A percentile compares a stretch with the other conserved stretches of the same genome.
Evolutionary conservation across 2,329 filamentous ascomycete species (phyloP).

Genomic region (Akanthomyces muscarius): DNA sequence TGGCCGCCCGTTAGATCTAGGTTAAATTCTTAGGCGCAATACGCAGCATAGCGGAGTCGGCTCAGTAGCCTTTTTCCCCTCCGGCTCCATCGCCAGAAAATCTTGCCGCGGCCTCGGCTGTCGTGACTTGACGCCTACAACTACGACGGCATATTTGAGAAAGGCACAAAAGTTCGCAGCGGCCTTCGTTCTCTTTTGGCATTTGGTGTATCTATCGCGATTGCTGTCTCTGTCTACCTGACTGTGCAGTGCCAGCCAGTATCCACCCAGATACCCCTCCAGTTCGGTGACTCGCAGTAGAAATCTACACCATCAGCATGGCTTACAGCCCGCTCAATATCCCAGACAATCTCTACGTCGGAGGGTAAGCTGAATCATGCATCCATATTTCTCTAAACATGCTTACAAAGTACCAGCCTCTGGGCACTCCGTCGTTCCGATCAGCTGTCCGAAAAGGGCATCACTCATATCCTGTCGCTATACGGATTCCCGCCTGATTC

Average conservation of each 20-base stretch:
- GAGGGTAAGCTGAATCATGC: constrained; percentile 4
- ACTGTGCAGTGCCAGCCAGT: background rate
- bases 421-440: constrained; percentile 72
- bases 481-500: constrained; percentile 49
- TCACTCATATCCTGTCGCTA: constrained; percentile 90
- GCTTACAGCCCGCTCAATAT: constrained; percentile 15
- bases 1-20: background rate
- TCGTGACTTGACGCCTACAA: background rate
- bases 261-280: no score
- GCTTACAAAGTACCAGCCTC: constrained; percentile 50
- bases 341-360: constrained; percentile 16
- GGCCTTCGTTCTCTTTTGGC: no score
- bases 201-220: background rate
- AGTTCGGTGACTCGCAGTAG: no score
- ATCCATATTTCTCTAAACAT: background rate
- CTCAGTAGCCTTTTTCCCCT: constrained; percentile 1
- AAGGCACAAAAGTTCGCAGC: no score
- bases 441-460: constrained; percentile 65
- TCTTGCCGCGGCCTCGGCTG: background rate
- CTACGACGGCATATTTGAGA: background rate
- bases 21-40: background rate
- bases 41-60: constrained; percentile 6
- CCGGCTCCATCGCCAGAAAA: constrained; percentile 11
- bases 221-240: background rate
- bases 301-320: background rate